These are phyloP conservation scores for Yamadazyma sp. DNA, from an alignment of 1,139 yeast species.

Conservation along the genomic window DNA sequence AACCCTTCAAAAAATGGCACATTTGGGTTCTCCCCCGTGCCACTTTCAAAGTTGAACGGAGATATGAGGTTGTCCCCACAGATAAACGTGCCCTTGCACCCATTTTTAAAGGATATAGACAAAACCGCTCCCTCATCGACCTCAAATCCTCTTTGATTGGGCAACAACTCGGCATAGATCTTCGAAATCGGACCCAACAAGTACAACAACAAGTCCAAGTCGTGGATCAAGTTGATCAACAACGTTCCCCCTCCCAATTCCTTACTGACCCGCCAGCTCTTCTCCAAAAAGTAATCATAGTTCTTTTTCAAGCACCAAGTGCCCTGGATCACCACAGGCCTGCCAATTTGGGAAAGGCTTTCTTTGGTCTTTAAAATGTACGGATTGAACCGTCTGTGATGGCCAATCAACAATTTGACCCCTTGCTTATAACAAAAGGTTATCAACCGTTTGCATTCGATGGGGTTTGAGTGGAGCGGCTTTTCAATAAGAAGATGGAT, in stretches of 20 bases:
- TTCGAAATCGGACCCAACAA: conserved; percentile 39
- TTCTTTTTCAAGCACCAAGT: conserved; percentile 40
- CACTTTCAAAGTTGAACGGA: conserved; percentile 41
- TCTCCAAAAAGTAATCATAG: conserved; percentile 28
- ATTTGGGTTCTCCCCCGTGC: conserved; percentile 44
- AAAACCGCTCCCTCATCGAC: conserved; percentile 46
- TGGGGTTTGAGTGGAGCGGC: conserved; percentile 33
- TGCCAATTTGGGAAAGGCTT: conserved; percentile 29
- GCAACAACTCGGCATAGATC: conserved; percentile 37
- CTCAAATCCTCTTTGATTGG: conserved; percentile 30
- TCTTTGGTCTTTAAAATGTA: conserved; percentile 36
- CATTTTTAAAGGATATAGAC: conserved; percentile 31
- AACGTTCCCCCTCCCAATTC: conserved; percentile 40
- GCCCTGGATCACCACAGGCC: conserved; percentile 39
- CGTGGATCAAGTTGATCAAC: conserved; percentile 41
- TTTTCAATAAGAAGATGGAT: conserved; percentile 39
- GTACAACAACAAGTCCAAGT: conserved; percentile 37
- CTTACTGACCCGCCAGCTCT: conserved; percentile 37
- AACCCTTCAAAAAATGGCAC: conserved; percentile 29
- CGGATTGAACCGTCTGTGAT: conserved; percentile 42
- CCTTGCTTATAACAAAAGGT: conserved; percentile 20
- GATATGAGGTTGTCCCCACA: conserved; percentile 41
- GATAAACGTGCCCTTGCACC: conserved; percentile 38
- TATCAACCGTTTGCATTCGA: conserved; percentile 33
- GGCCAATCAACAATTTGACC: conserved; percentile 37